These are phyloP conservation scores for Sanghuangporus weigelae DNA, from an alignment of 1,284 basidiomycete genomes.

Conservation along the genomic window DNA sequence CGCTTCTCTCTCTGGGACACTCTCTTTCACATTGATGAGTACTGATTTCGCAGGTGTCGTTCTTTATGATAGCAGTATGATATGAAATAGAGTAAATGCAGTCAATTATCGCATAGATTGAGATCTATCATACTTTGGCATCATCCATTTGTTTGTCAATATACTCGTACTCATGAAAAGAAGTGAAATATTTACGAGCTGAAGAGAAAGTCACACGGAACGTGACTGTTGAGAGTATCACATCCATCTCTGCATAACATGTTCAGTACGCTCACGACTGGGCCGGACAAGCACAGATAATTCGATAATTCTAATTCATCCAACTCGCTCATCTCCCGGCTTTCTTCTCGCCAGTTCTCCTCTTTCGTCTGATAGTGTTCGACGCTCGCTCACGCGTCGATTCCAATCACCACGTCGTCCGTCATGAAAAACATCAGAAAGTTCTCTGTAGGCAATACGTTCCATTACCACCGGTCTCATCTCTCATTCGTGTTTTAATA, in stretches of 20 bases:
- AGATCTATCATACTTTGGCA: no score
- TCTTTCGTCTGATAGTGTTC: background rate
- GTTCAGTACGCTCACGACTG: constrained; percentile 2
- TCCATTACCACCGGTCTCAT: constrained; percentile 24
- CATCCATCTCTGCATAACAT: background rate
- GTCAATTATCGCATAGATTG: no score
- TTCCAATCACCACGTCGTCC: constrained; percentile 16
- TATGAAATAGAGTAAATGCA: no score
- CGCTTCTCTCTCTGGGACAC: no score
- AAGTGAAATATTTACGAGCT: background rate
- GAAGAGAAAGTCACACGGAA: background rate
- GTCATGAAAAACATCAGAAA: constrained; percentile 89
- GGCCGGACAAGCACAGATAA: background rate
- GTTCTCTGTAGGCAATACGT: constrained; percentile 55
- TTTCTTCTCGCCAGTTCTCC: background rate
- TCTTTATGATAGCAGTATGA: no score
- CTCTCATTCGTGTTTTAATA: background rate
- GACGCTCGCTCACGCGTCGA: constrained; percentile 16
- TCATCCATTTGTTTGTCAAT: no score
- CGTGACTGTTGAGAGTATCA: constrained; percentile 4
- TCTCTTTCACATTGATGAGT: no score
- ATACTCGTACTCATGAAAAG: no score
- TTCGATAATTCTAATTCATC: background rate
- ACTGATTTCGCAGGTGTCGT: no score
- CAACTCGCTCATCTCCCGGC: background rate